A percentile compares a stretch with the other conserved stretches of the same genome.
Evolutionary conservation across 495 filamentous ascomycete species (phyloP).

Genomic region (Penicillium coprophilum): DNA sequence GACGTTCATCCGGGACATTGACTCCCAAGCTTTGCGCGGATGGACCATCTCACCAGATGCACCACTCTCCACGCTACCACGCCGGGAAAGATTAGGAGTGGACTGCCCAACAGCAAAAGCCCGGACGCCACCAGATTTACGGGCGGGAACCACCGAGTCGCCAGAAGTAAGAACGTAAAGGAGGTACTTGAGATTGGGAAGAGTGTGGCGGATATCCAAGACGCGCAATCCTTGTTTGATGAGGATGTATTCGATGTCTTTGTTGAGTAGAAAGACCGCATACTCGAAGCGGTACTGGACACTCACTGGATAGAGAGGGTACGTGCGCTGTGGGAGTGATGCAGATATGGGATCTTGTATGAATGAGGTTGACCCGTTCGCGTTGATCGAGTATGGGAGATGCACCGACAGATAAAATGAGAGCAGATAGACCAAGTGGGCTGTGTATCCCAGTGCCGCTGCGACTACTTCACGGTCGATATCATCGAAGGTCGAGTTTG

Average conservation of each 20-base stretch:
- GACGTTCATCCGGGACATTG: conserved; percentile 34
- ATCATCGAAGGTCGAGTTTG: conserved; percentile 71
- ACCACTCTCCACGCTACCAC: conserved; percentile 43
- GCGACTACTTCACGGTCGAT: conserved; percentile 66
- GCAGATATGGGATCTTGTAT: conserved; percentile 79
- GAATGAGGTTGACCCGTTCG: conserved; percentile 68
- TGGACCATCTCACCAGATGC: conserved; percentile 35
- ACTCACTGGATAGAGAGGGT: conserved; percentile 76
- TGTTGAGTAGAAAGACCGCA: conserved; percentile 90
- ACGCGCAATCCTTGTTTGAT: conserved; percentile 69
- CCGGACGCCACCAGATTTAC: conserved; percentile 75
- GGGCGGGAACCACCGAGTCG: conserved; percentile 69
- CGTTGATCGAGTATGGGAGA: conserved; percentile 76
- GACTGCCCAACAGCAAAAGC: conserved; percentile 50
- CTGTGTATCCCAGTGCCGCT: conserved; percentile 79
- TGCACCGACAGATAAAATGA: conserved; percentile 79
- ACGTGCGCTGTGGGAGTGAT: conserved; percentile 64
- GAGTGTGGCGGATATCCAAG: conserved; percentile 83
- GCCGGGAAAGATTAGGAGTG: conserved; percentile 40
- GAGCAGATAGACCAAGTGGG: conserved; percentile 71
- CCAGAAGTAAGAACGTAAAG: conserved; percentile 81
- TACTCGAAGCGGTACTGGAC: conserved; percentile 90
- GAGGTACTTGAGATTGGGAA: conserved; percentile 92
- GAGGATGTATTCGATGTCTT: conserved; percentile 85
- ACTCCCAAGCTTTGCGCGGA: conserved; percentile 30